A percentile compares a stretch with the other conserved stretches of the same genome.
These are phyloP conservation scores for Prunus mongolica DNA, from an alignment of 306 rosid species.

Conservation along the genomic window DNA sequence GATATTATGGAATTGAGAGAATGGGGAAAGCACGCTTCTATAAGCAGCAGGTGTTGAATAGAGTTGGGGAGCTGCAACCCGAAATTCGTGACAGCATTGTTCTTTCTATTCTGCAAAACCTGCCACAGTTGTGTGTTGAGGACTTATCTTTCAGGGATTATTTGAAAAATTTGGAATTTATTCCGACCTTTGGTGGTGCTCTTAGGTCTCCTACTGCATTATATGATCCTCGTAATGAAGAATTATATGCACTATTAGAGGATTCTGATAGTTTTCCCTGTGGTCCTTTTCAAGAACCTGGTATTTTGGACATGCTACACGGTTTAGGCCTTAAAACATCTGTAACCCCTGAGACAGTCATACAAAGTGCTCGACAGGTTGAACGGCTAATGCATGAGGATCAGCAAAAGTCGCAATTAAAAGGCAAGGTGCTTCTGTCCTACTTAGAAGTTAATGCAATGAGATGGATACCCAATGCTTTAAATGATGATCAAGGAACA, in stretches of 20 bases:
- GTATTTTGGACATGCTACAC: conserved; percentile 66
- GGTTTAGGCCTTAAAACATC: conserved; percentile 88
- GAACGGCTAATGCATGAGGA: conserved; percentile 72
- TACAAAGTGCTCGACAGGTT: conserved; percentile 74
- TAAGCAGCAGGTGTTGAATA: conserved; percentile 53
- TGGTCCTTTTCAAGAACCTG: conserved; percentile 67
- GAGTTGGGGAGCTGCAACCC: conserved; percentile 70
- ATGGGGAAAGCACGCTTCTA: conserved; percentile 85
- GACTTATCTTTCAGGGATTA: conserved; percentile 63
- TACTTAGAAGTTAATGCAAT: conserved; percentile 89
- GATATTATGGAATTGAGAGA: conserved; percentile 73
- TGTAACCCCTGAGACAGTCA: conserved; percentile 69
- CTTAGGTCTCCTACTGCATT: conserved; percentile 70
- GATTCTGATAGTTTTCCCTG: conserved; percentile 75
- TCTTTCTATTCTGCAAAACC: conserved; percentile 68
- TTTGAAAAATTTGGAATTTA: conserved; percentile 67
- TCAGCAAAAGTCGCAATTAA: conserved; percentile 70
- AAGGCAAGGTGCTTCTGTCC: conserved; percentile 81
- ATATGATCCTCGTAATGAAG: conserved; percentile 89
- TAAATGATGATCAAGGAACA: conserved; percentile 56
- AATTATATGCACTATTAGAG: conserved; percentile 71
- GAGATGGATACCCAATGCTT: conserved; percentile 79
- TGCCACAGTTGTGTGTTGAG: conserved; percentile 77
- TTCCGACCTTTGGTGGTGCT: conserved; percentile 58
- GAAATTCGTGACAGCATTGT: conserved; percentile 76